Evolutionary conservation across 805 yeast genomes (phyloP).

Genomic region (Candida awuae): DNA sequence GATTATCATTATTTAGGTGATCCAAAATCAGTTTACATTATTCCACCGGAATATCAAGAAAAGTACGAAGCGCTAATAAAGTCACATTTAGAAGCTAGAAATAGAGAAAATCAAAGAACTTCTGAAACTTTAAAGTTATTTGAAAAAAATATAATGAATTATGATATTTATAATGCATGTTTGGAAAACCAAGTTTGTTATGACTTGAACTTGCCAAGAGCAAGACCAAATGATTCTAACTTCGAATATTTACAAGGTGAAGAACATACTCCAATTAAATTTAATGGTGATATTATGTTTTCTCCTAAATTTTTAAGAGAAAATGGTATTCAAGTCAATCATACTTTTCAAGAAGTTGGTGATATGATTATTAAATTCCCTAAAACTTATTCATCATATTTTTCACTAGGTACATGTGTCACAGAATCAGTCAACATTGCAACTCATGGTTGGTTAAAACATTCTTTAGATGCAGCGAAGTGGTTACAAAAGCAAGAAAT

Average conservation of each 20-base stretch:
- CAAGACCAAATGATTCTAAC: slow-evolving; percentile 24
- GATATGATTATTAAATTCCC: slow-evolving; percentile 56
- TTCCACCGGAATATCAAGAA: slow-evolving; percentile 47
- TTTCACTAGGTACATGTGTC: slow-evolving; percentile 49
- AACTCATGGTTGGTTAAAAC: slow-evolving; percentile 45
- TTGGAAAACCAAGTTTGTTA: slow-evolving; percentile 20
- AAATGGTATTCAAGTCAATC: slow-evolving; percentile 40
- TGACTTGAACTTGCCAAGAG: slow-evolving; percentile 18
- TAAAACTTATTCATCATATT: slow-evolving; percentile 38
- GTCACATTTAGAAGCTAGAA: slow-evolving; percentile 4
- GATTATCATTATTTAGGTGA: slow-evolving; percentile 53
- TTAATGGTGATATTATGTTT: slow-evolving; percentile 39
- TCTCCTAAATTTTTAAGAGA: slow-evolving; percentile 42
- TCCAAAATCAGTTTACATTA: slow-evolving; percentile 49
- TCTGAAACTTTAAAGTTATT: slow-evolving; percentile 6
- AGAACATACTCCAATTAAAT: slow-evolving; percentile 11
- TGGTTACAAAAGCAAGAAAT: slow-evolving; percentile 44
- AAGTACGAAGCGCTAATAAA: slow-evolving; percentile 41
- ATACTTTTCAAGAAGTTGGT: slow-evolving; percentile 52
- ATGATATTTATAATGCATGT: slow-evolving; percentile 16
- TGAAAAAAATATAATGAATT: slow-evolving; percentile 8
- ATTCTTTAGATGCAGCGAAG: slow-evolving; percentile 39
- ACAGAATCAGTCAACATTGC: slow-evolving; percentile 54
- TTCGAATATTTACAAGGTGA: slow-evolving; percentile 25
- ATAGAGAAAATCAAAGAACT: slow-evolving; percentile 7